A percentile compares a stretch with the other conserved stretches of the same genome.
Conservation (phyloP, 768 basidiomycete genomes). For the Neoboletus subvelutipes region DNA sequence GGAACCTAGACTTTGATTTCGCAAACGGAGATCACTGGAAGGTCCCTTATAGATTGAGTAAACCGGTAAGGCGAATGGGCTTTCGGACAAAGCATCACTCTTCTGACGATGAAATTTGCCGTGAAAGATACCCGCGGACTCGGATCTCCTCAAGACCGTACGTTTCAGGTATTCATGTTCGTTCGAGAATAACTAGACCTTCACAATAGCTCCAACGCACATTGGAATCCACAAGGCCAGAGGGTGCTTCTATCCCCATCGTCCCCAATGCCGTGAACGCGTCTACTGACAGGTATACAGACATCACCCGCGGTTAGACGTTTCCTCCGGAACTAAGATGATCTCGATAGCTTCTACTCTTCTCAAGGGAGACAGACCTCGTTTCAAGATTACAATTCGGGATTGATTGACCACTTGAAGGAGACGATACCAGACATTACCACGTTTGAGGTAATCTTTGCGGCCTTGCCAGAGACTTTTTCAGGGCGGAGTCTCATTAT, state of each 20-base stretch:
- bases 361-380: slow-evolving; percentile 83
- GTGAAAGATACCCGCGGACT: slow-evolving; percentile 58
- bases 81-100: neutral
- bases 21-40: slow-evolving; percentile 38
- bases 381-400: slow-evolving; percentile 70
- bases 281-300: slow-evolving; percentile 71
- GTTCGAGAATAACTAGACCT: slow-evolving; percentile 4
- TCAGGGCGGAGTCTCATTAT: neutral
- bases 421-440: slow-evolving; percentile 50
- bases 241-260: slow-evolving; percentile 36
- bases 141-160: slow-evolving; percentile 50
- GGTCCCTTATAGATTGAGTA: slow-evolving; percentile 64
- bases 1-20: slow-evolving; percentile 81
- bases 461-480: neutral
- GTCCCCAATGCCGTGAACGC: slow-evolving; percentile 57
- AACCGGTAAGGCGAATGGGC: slow-evolving; percentile 45
- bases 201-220: slow-evolving; percentile 45
- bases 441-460: slow-evolving; percentile 61
- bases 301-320: neutral
- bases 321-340: slow-evolving; percentile 9
- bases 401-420: slow-evolving; percentile 58
- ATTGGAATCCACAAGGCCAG: slow-evolving; percentile 46
- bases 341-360: slow-evolving; percentile 67
- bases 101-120: neutral
- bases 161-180: slow-evolving; percentile 16